Percentiles rank a stretch among this genome's conserved stretches.
Evolutionary conservation across 2,329 filamentous ascomycete species (phyloP).

Genomic region (Colletotrichum sp.): DNA sequence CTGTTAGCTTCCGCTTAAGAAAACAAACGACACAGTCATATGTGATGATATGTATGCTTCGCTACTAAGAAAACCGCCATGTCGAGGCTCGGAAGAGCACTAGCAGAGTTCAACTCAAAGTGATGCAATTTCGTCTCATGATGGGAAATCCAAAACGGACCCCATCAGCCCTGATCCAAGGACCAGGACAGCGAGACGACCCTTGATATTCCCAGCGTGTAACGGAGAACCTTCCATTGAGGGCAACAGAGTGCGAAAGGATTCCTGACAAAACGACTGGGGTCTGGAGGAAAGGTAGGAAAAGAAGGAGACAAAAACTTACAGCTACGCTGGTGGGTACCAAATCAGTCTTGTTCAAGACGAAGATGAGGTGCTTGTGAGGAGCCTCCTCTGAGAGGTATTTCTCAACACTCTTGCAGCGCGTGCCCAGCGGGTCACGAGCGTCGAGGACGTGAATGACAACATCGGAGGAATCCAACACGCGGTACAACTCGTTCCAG

Average conservation of each 20-base stretch:
- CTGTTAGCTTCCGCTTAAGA: conserved; percentile 27
- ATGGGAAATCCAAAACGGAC: conserved; percentile 88
- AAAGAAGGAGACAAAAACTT: conserved; percentile 58
- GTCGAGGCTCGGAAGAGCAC: conserved; percentile 47
- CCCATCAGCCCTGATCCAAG: conserved; percentile 73
- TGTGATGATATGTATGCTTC: conserved; percentile 73
- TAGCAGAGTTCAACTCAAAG: conserved; percentile 96
- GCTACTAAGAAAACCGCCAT: conserved; percentile 97
- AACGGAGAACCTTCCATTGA: conserved; percentile 90
- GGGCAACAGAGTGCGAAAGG: conserved; percentile 62
- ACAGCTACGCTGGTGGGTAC: conserved; percentile 93
- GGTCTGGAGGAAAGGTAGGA: conserved; percentile 37
- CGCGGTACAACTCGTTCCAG: conserved; percentile 96
- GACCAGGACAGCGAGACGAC: conserved; percentile 70
- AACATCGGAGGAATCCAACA: conserved; percentile 94
- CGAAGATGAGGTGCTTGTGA: conserved; percentile 93
- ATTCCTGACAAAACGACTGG: conserved; percentile 89
- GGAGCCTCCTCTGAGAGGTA: conserved; percentile 92
- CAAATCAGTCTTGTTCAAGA: conserved; percentile 91
- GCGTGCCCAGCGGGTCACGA: conserved; percentile 85
- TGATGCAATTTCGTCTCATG: conserved; percentile 82
- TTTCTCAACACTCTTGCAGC: conserved; percentile 81
- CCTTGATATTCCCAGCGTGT: conserved; percentile 97
- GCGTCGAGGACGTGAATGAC: conserved; percentile 95
- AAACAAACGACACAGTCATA: conserved; percentile 6